phyloP scores from a whole-genome alignment of 2,329 filamentous ascomycete species.

The Ophiostoma piceae region DNA sequence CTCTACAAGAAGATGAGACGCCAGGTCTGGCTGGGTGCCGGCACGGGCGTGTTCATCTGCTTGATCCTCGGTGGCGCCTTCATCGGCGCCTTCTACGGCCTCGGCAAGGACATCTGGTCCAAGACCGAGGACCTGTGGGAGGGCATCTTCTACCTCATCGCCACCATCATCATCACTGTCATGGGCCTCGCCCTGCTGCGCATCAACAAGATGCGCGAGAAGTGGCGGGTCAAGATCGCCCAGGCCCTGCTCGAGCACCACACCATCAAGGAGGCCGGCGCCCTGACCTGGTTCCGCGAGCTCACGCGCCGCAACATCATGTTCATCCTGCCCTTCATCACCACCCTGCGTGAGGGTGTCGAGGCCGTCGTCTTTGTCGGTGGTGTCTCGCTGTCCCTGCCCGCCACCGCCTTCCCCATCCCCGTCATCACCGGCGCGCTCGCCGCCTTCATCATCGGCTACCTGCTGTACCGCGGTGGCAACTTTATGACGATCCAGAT shows the following conservation, averaged over 20 bases:
- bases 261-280: conserved; percentile 33
- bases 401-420: conserved; percentile 70
- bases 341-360: conserved; percentile 78
- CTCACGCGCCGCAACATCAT: conserved; percentile 63
- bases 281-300: conserved; percentile 52
- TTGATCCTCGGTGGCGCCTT: conserved; percentile 58
- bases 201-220: conserved; percentile 75
- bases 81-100: conserved; percentile 64
- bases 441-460: conserved; percentile 64
- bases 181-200: conserved; percentile 77
- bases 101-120: conserved; percentile 63
- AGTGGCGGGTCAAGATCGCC: conserved; percentile 80
- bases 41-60: conserved; percentile 54
- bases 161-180: conserved; percentile 72
- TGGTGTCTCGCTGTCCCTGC: conserved; percentile 71
- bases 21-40: conserved; percentile 67
- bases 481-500: conserved; percentile 27
- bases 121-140: conserved; percentile 73
- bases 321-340: conserved; percentile 82
- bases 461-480: conserved; percentile 56
- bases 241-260: conserved; percentile 55
- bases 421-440: conserved; percentile 67
- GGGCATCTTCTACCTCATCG: conserved; percentile 69
- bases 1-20: conserved; percentile 63
- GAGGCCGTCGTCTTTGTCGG: conserved; percentile 84